A percentile compares a stretch with the other conserved stretches of the same genome.
Conservation (phyloP, 1,284 basidiomycete genomes). For the Pterula multifida region DNA sequence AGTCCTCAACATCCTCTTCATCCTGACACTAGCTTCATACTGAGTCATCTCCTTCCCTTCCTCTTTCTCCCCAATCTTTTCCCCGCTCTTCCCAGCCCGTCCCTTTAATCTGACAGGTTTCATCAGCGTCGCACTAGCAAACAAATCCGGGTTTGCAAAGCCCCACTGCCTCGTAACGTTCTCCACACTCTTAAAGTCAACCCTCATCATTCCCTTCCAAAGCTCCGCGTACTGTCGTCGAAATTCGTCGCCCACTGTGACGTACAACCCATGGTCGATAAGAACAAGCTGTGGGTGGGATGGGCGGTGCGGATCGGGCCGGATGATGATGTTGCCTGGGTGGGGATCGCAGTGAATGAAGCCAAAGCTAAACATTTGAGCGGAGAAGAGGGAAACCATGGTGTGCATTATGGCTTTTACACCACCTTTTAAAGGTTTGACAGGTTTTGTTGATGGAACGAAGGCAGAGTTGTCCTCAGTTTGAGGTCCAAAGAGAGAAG, state of each 20-base stretch:
- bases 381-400: constrained; percentile 74
- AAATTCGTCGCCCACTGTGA: constrained; percentile 52
- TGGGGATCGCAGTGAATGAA: constrained; percentile 77
- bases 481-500: background rate
- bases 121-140: constrained; percentile 64
- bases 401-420: constrained; percentile 60
- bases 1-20: constrained; percentile 50
- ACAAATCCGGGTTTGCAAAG: constrained; percentile 66
- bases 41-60: constrained; percentile 25
- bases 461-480: constrained; percentile 1
- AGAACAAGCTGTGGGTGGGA: constrained; percentile 67
- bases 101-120: constrained; percentile 25
- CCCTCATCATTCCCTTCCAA: constrained; percentile 69
- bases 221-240: constrained; percentile 64
- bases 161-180: constrained; percentile 65
- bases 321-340: constrained; percentile 77
- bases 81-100: constrained; percentile 10
- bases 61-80: constrained; percentile 15
- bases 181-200: constrained; percentile 55
- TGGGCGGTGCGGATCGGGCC: constrained; percentile 52
- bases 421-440: constrained; percentile 44
- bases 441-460: constrained; percentile 9
- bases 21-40: constrained; percentile 50
- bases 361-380: constrained; percentile 83
- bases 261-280: constrained; percentile 84